Base-by-base conservation (phyloP, 345 rosid genomes). In the Murraya paniculata region DNA sequence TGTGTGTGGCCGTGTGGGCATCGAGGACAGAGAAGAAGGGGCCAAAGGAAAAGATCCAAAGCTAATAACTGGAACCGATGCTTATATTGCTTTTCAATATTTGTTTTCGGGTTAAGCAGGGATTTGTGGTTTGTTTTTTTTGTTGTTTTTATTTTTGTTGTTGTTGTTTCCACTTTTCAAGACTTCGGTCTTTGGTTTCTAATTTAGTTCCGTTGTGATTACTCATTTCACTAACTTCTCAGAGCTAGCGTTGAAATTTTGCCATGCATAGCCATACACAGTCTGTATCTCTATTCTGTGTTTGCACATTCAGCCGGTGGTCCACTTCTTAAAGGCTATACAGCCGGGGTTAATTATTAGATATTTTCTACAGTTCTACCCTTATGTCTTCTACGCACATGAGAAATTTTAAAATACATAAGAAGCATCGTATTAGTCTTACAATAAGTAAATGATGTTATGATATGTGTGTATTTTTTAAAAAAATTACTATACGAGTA, bases 41-140 rank as follows among this genome's bases (percentile, higher is more conserved):
- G 91, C 93, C 92, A 89, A 88, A 74, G 59, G 86, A 83, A 91
- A 80, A 72, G 78, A 24, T 78, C 87, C 90, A 89, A 86, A 75
- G 76, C 58, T 58, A 71, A 85, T 82, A 87, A 83, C 91, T 84
- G 82, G 81, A 88, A 89, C 85, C 88, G 67, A 88, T 83, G 89
- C 90, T 64, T 64, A 35, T 78, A 61, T 74, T 56, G 53, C 22
- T 68, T 50, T 72, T 77, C 61, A 14, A 68, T 64, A 75, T 82
- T 18, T 64, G 84, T 75, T 83, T 81, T 79, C 84, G 84, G 80
- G 77, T 67, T 79, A 78, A 81, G 84, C 80, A 75, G 79, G 79
- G 50, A 45, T 77, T 81, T 73, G 83, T 85, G 88, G 84, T 88
- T 85, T 84, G 80, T 84, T 82, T 74, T 88, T 81, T 66, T 86